A percentile compares a stretch with the other conserved stretches of the same genome.
Conservation (phyloP, 1,284 basidiomycete species). For the Cutaneotrichosporon sp. region DNA sequence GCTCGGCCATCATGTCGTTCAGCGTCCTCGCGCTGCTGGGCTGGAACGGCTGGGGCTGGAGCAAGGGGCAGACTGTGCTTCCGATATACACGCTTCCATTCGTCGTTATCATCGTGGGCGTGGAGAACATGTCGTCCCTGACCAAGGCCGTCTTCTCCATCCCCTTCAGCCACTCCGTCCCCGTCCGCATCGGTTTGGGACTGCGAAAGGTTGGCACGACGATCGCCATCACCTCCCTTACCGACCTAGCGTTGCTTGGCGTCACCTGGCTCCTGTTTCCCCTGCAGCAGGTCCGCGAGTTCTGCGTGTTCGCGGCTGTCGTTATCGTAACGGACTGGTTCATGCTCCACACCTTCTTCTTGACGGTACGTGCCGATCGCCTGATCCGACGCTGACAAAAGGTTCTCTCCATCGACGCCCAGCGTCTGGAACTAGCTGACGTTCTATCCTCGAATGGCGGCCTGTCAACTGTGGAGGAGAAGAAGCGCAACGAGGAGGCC, state of each 20-base stretch:
- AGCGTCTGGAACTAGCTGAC: conserved; percentile 56
- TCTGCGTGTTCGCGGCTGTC: conserved; percentile 89
- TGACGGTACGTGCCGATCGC: conserved; percentile 48
- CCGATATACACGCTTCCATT: conserved; percentile 73
- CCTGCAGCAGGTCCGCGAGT: conserved; percentile 81
- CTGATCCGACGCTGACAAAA: conserved; percentile 15
- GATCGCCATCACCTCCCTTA: conserved; percentile 85
- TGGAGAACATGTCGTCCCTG: conserved; percentile 95
- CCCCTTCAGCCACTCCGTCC: conserved; percentile 83
- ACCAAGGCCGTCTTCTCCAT: conserved; percentile 87
- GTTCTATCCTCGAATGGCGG: conserved; percentile 36
- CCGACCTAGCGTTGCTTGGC: conserved; percentile 78
- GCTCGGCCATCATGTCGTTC: conserved; percentile 88
- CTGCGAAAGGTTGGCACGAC: conserved; percentile 82
- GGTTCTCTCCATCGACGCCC: conserved; percentile 59
- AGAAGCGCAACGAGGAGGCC: conserved; percentile 22
- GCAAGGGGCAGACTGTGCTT: conserved; percentile 42
- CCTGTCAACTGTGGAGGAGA: conserved; percentile 17
- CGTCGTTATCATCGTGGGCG: conserved; percentile 91
- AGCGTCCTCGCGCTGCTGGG: conserved; percentile 61
- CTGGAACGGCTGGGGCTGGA: conserved; percentile 46
- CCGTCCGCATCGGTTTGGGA: conserved; percentile 86
- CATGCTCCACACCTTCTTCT: conserved; percentile 60
- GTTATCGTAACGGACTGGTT: conserved; percentile 94
- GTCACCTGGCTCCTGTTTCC: conserved; percentile 71